phyloP scores from a whole-genome alignment of 73 alveolate genomes.

The Symbiodinium natans region DNA sequence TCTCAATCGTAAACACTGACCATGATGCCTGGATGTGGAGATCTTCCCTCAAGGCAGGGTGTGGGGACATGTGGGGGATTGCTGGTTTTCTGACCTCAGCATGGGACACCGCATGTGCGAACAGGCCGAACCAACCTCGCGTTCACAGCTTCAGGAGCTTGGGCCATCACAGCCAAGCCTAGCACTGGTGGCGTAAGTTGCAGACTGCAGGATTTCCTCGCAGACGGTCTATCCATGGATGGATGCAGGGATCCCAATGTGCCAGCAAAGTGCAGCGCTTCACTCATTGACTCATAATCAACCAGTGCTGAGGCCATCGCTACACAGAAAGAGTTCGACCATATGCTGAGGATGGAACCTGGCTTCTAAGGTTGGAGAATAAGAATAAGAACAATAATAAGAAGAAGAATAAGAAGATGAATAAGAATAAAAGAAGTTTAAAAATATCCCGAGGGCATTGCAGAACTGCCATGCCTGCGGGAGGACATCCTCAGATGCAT shows the following conservation, averaged over 20 bases:
- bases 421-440: no score
- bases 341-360: background rate
- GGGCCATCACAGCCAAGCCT: background rate
- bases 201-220: background rate
- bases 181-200: background rate
- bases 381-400: no score
- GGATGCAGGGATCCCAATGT: background rate
- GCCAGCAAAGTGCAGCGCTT: no score
- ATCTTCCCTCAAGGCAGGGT: background rate
- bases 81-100: no score
- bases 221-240: background rate
- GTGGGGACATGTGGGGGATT: no score
- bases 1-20: background rate
- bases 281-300: no score
- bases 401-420: no score
- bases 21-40: background rate
- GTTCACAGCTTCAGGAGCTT: background rate
- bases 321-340: background rate
- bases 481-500: background rate
- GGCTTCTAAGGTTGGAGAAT: background rate
- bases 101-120: no score
- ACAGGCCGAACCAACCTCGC: background rate
- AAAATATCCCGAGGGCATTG: no score
- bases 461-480: no score
- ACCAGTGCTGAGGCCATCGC: slow-evolving; percentile 16